Evolutionary conservation across 257 asterid genomes (phyloP).

Genomic region (Solanum sparsipilum): DNA sequence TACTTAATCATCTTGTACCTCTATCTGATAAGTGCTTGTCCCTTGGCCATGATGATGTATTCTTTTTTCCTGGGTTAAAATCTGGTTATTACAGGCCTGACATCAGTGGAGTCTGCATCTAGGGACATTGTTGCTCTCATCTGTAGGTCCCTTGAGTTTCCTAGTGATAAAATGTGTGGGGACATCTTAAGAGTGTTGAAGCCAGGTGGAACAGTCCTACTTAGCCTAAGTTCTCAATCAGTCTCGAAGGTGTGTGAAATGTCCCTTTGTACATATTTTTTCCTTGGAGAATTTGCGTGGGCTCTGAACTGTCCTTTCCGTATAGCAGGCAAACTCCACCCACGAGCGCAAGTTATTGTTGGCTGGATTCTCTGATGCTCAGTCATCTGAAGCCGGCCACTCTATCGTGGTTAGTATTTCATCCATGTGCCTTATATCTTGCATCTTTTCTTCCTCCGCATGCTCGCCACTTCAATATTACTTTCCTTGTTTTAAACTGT

Average conservation of each 20-base stretch:
- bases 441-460: background rate
- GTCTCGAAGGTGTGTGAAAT: constrained; percentile 4
- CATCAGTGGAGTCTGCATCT: constrained; percentile 47
- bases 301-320: background rate
- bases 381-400: constrained; percentile 31
- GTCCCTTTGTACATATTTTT: background rate
- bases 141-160: constrained; percentile 42
- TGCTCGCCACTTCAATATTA: background rate
- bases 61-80: background rate
- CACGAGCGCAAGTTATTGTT: constrained; percentile 64
- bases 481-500: background rate
- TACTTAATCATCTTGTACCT: background rate
- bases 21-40: background rate
- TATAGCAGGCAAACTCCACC: constrained; percentile 42
- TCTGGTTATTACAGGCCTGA: constrained; percentile 33
- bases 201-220: constrained; percentile 62
- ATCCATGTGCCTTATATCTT: background rate
- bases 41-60: background rate
- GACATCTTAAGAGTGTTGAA: constrained; percentile 49
- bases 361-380: constrained; percentile 70
- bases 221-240: constrained; percentile 31
- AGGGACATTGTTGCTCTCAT: constrained; percentile 38
- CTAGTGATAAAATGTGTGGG: constrained; percentile 37
- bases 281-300: background rate
- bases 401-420: constrained; percentile 52